These are phyloP conservation scores for Pichia sp. DNA, from an alignment of 1,139 yeast species.

Conservation along the genomic window DNA sequence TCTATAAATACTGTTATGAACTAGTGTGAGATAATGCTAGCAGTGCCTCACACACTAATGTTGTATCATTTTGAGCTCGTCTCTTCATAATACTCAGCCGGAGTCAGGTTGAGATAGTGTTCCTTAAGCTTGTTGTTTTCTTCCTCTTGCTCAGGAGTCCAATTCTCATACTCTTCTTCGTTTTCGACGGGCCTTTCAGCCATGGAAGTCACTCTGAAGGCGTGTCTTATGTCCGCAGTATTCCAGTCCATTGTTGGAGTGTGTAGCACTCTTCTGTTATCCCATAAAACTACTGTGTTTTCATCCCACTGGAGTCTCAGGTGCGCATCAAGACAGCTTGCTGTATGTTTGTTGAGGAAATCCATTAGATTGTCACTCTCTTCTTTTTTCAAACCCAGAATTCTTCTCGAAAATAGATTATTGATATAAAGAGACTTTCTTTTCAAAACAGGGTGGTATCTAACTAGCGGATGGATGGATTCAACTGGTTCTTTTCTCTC, in stretches of 20 bases:
- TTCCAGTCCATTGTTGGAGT: slow-evolving; percentile 61
- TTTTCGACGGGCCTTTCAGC: slow-evolving; percentile 42
- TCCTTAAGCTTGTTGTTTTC: slow-evolving; percentile 23
- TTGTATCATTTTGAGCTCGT: background rate
- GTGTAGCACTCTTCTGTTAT: slow-evolving; percentile 62
- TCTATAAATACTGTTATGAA: too few relatives aligned
- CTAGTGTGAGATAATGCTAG: too few relatives aligned
- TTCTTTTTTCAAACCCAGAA: slow-evolving; percentile 60
- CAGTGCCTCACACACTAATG: too few relatives aligned
- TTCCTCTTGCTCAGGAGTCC: slow-evolving; percentile 39
- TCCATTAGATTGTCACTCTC: slow-evolving; percentile 56
- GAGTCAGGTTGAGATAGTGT: slow-evolving; percentile 11
- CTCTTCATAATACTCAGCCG: slow-evolving; percentile 11
- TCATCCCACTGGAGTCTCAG: slow-evolving; percentile 56
- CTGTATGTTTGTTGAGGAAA: slow-evolving; percentile 50
- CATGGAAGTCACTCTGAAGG: slow-evolving; percentile 62
- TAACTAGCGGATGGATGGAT: slow-evolving; percentile 61
- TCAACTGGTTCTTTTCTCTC: slow-evolving; percentile 59
- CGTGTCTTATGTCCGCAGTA: slow-evolving; percentile 54
- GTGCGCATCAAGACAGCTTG: slow-evolving; percentile 49
- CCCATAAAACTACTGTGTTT: slow-evolving; percentile 67
- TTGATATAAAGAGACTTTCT: slow-evolving; percentile 57
- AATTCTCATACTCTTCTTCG: slow-evolving; percentile 28
- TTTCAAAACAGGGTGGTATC: slow-evolving; percentile 67
- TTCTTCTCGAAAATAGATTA: slow-evolving; percentile 56